Evolutionary conservation across 202 grass and related monocot species (phyloP).

Genomic region (Schoenoplectus tabernaemontani): DNA sequence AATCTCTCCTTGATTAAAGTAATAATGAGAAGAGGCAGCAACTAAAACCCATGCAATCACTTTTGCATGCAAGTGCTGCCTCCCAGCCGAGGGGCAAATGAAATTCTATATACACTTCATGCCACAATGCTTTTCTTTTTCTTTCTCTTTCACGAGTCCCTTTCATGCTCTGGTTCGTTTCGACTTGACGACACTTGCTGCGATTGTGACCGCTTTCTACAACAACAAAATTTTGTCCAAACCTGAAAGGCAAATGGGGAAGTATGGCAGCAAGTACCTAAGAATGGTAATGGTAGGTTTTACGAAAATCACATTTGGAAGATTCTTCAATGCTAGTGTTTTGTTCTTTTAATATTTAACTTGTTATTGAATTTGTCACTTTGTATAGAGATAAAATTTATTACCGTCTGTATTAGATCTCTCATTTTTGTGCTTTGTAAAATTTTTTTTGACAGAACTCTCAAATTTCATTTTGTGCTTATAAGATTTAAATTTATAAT

Average conservation of each 20-base stretch:
- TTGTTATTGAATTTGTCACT: not conserved
- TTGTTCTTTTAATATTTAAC: not conserved
- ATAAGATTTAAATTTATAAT: too few relatives aligned
- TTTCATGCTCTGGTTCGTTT: constrained; percentile 28
- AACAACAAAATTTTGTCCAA: not conserved
- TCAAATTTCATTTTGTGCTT: too few relatives aligned
- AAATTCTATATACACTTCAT: constrained; percentile 9
- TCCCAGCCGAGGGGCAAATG: constrained; percentile 28
- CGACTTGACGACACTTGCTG: constrained; percentile 1
- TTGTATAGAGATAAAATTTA: too few relatives aligned
- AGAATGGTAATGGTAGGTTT: constrained; percentile 7
- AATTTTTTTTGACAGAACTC: too few relatives aligned
- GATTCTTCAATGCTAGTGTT: not conserved
- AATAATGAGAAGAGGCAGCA: constrained; percentile 57
- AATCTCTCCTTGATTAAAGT: constrained; percentile 56
- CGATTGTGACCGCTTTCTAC: constrained; percentile 20
- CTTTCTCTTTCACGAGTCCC: constrained; percentile 24
- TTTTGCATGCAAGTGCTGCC: constrained; percentile 50
- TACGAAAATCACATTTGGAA: not conserved
- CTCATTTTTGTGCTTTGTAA: too few relatives aligned
- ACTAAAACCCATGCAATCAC: constrained; percentile 55
- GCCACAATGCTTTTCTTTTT: constrained; percentile 22
- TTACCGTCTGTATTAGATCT: too few relatives aligned
- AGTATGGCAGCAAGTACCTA: constrained; percentile 1
- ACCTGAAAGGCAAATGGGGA: constrained; percentile 14